These are phyloP conservation scores for Penicillium nordicum DNA, from an alignment of 2,329 filamentous ascomycete genomes.

Conservation along the genomic window DNA sequence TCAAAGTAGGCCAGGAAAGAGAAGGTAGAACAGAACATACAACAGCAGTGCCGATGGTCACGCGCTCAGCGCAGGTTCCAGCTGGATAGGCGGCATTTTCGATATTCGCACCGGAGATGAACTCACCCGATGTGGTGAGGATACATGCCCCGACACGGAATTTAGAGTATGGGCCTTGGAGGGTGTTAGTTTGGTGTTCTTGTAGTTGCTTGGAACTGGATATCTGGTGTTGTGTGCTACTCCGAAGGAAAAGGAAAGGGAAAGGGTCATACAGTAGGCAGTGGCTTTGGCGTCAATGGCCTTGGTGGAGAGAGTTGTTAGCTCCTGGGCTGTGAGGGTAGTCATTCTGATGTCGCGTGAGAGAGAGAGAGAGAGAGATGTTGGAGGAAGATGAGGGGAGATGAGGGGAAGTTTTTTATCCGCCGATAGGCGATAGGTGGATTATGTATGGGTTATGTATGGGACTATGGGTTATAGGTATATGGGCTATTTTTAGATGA, in stretches of 20 bases:
- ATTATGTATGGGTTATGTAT: background rate
- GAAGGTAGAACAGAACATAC: constrained; percentile 32
- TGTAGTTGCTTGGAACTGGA: background rate
- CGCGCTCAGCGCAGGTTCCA: constrained; percentile 90
- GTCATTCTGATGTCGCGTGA: background rate
- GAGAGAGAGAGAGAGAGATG: background rate
- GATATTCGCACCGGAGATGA: constrained; percentile 76
- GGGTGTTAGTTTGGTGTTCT: background rate
- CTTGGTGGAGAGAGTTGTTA: constrained; percentile 60
- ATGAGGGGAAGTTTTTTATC: background rate
- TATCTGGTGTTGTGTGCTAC: background rate
- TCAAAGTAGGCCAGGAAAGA: background rate
- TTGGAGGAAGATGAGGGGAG: background rate
- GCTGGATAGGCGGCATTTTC: constrained; percentile 94
- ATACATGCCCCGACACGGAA: constrained; percentile 87
- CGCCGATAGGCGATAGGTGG: background rate
- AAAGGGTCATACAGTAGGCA: constrained; percentile 68
- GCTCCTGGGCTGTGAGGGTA: constrained; percentile 57
- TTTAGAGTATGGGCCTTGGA: constrained; percentile 72
- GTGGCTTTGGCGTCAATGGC: constrained; percentile 68
- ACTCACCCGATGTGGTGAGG: constrained; percentile 57
- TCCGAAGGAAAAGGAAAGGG: background rate
- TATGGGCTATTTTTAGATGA: no score
- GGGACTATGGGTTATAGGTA: background rate
- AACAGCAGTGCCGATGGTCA: constrained; percentile 80